These are phyloP conservation scores for Pythium monospermum DNA, from an alignment of 352 stramenopile species.

Conservation along the genomic window DNA sequence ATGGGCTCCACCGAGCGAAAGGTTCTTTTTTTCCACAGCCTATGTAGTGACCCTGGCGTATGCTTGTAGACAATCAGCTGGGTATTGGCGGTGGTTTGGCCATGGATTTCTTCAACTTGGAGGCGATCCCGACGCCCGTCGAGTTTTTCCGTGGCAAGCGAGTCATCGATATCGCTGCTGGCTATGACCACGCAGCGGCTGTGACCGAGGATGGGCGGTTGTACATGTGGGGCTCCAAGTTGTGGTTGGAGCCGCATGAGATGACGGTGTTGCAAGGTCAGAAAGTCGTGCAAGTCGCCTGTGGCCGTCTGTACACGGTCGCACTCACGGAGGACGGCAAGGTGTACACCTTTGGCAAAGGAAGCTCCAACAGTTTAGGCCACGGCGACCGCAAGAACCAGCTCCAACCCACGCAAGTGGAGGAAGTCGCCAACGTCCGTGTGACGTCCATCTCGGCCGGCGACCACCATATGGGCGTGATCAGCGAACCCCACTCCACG, in stretches of 20 bases:
- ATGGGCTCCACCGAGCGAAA: too few relatives aligned
- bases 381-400: constrained; percentile 87
- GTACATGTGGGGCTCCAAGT: constrained; percentile 86
- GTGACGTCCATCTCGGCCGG: constrained; percentile 80
- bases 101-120: constrained; percentile 94
- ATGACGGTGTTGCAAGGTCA: constrained; percentile 77
- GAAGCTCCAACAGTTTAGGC: constrained; percentile 82
- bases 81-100: constrained; percentile 83
- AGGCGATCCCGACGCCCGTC: constrained; percentile 86
- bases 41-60: neutral
- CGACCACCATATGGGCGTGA: constrained; percentile 83
- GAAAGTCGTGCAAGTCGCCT: constrained; percentile 76
- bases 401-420: constrained; percentile 80
- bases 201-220: constrained; percentile 72
- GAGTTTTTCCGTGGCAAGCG: constrained; percentile 60
- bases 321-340: constrained; percentile 66
- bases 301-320: constrained; percentile 82
- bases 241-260: constrained; percentile 91
- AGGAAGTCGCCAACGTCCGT: constrained; percentile 45
- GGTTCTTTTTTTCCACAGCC: too few relatives aligned
- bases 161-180: constrained; percentile 89
- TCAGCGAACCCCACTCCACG: constrained; percentile 60
- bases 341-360: constrained; percentile 87
- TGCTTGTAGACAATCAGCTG: constrained; percentile 75
- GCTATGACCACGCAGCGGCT: constrained; percentile 89